Evolutionary conservation across 345 rosid genomes (phyloP), one percentile per base, ranked within the genome.

Genomic region (Acer yangbiense): DNA sequence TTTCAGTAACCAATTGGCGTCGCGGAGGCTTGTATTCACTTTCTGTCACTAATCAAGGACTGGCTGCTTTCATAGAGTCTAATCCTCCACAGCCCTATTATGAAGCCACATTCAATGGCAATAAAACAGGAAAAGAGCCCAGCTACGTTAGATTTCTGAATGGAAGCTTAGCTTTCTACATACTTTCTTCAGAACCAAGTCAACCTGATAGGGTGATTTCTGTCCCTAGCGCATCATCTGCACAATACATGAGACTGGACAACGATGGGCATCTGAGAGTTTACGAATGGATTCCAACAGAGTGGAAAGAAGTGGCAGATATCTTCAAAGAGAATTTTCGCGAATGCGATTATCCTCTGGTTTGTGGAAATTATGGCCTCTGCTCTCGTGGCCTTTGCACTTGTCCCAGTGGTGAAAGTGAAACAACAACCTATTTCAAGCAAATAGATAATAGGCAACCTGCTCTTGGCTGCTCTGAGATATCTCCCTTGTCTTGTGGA

Each of bases 301-400:
- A 39, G 9, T 72, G 80, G 82, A 68, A 41, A 55, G 72, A 14
- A 52, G 57, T 46, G 21, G 80, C 68, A 1, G 89, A 86, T 68
- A 23, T 84, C 9, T 65, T 84, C 52, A 52, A 32, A 4, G 11
- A 16, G 2, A 23, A 0, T 4, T 9, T 48, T 5, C 75, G 54
- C 1, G 75, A 69, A 12, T 86, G 87, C 64, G 73, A 0, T 27
- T 86, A 75, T 32, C 85, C 89, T 9, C 7, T 43, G 50, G 86
- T 13, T 16, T 84, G 89, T 2, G 86, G 87, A 4, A 75, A 61
- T 9, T 84, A 82, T 67, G 84, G 89, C 6, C 69, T 86, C 41
- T 86, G 86, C 76, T 57, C 48, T 0, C 41, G 60, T 1, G 80
- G 75, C 3, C 86, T 76, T 7, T 84, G 86, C 60, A 32, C 50